Evolutionary conservation across 176 grass and related monocot genomes (phyloP).

Genomic region (Calamus simplicifolius): DNA sequence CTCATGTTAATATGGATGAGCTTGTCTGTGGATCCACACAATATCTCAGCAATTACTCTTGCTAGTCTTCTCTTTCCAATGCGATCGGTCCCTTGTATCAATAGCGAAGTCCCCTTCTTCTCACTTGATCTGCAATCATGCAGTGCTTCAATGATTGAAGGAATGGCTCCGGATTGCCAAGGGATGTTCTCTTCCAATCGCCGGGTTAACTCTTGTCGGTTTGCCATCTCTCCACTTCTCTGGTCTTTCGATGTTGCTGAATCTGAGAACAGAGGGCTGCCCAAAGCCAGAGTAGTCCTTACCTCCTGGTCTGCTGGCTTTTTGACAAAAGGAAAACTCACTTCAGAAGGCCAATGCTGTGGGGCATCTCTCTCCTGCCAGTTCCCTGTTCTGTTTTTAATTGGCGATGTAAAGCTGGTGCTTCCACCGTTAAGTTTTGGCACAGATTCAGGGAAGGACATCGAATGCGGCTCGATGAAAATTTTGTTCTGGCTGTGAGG

Average conservation of each 20-base stretch:
- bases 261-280: constrained; percentile 46
- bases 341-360: neutral
- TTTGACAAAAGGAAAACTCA: neutral
- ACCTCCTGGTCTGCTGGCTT: constrained; percentile 22
- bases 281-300: constrained; percentile 31
- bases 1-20: constrained; percentile 14
- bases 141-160: constrained; percentile 38
- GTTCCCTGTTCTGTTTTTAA: neutral
- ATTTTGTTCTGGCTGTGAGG: constrained; percentile 24
- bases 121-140: neutral
- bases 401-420: neutral
- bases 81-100: constrained; percentile 51
- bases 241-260: constrained; percentile 49
- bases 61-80: constrained; percentile 30
- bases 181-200: constrained; percentile 54
- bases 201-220: constrained; percentile 33
- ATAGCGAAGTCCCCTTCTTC: constrained; percentile 33
- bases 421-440: neutral
- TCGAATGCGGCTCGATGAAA: constrained; percentile 9
- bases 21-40: constrained; percentile 28
- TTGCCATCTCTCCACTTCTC: constrained; percentile 8
- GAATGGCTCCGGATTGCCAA: constrained; percentile 44
- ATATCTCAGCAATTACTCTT: constrained; percentile 32
- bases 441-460: constrained; percentile 7
- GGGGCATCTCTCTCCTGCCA: neutral